Percentiles rank a stretch among this genome's conserved stretches.
Evolutionary conservation across 768 basidiomycete species (phyloP).

Genomic region (Hygrophoropsis aurantiaca): DNA sequence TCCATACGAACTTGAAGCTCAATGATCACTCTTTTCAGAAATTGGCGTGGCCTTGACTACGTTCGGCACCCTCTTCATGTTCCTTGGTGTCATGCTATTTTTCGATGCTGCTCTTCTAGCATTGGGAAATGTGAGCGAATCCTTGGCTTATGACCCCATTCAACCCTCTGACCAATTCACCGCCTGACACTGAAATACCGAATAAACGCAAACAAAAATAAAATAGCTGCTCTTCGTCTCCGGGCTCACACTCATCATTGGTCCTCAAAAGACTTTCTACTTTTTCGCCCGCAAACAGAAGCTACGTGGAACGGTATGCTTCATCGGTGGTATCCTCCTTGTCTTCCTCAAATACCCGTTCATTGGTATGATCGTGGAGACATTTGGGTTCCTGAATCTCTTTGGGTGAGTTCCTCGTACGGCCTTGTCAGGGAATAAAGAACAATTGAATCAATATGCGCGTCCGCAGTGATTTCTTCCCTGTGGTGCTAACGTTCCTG

Average conservation of each 20-base stretch:
- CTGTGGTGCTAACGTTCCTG: constrained; percentile 95
- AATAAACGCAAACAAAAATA: too few relatives aligned
- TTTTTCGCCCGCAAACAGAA: constrained; percentile 98
- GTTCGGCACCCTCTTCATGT: constrained; percentile 94
- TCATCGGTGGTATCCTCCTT: constrained; percentile 86
- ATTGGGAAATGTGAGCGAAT: constrained; percentile 84
- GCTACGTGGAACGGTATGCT: constrained; percentile 84
- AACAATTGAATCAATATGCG: neutral
- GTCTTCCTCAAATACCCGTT: constrained; percentile 97
- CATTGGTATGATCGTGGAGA: constrained; percentile 89
- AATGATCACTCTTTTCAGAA: constrained; percentile 64
- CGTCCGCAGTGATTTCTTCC: constrained; percentile 89
- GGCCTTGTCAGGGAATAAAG: too few relatives aligned
- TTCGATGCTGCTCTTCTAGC: constrained; percentile 96
- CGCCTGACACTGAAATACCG: neutral
- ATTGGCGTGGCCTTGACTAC: constrained; percentile 97
- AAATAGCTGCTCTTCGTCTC: constrained; percentile 94
- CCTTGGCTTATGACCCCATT: constrained; percentile 7
- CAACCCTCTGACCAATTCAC: too few relatives aligned
- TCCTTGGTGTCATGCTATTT: constrained; percentile 93
- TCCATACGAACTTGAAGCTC: neutral
- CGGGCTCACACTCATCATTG: constrained; percentile 95
- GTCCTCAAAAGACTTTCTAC: constrained; percentile 94
- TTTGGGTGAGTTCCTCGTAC: constrained; percentile 72
- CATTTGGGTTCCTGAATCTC: constrained; percentile 94